Evolutionary conservation across 495 filamentous ascomycete species (phyloP).

Genomic region (Talaromyces ruber): DNA sequence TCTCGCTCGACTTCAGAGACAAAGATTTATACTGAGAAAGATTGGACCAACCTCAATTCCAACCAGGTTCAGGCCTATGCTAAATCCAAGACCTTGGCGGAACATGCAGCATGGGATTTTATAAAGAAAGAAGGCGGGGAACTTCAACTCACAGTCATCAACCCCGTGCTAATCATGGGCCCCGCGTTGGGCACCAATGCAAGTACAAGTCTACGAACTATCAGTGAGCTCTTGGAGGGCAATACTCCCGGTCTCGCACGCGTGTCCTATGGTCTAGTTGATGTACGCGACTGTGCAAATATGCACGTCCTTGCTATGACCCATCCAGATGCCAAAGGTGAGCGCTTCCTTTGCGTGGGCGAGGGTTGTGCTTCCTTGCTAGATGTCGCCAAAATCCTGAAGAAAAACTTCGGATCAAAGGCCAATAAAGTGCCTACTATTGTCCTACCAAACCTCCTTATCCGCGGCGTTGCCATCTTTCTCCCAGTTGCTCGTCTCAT

Average conservation of each 20-base stretch:
- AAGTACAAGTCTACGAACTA: neutral
- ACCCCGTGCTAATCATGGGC: conserved; percentile 26
- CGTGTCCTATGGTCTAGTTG: neutral
- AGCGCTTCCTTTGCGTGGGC: neutral
- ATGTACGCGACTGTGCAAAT: conserved; percentile 20
- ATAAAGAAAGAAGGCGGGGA: conserved; percentile 15
- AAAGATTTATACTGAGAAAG: conserved; percentile 24
- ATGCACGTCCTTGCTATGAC: conserved; percentile 15
- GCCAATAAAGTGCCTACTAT: neutral
- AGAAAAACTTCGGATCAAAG: neutral
- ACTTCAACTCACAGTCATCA: conserved; percentile 26
- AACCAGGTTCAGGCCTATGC: conserved; percentile 20
- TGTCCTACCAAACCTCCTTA: neutral
- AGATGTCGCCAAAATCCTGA: neutral
- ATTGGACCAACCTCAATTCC: conserved; percentile 27
- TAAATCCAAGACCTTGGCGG: conserved; percentile 25
- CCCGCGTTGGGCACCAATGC: conserved; percentile 7
- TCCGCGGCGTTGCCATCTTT: neutral
- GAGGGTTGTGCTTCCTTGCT: neutral
- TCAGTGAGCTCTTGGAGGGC: conserved; percentile 2
- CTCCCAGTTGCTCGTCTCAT: neutral
- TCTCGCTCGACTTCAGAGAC: conserved; percentile 6
- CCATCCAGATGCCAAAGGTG: neutral
- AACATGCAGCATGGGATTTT: conserved; percentile 30
- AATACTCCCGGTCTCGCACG: neutral